These are phyloP conservation scores for Lichtheimia ornata DNA, from an alignment of 371 early-diverging fungal genomes.

Conservation along the genomic window DNA sequence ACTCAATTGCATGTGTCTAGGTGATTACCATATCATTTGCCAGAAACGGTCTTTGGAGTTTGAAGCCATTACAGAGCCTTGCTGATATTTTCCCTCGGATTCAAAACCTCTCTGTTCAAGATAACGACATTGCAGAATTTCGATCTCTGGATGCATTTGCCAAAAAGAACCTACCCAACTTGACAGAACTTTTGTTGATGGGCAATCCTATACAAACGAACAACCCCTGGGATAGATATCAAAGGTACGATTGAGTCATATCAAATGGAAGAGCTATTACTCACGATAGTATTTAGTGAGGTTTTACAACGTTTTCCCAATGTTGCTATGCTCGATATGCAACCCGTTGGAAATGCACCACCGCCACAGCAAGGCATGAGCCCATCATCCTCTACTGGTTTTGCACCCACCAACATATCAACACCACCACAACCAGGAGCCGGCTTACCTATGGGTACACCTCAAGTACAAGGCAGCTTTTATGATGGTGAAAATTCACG, in stretches of 20 bases:
- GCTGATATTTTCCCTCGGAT: constrained; percentile 51
- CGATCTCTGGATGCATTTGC: constrained; percentile 49
- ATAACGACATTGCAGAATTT: constrained; percentile 54
- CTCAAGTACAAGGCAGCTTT: constrained; percentile 16
- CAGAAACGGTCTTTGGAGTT: constrained; percentile 46
- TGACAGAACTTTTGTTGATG: constrained; percentile 52
- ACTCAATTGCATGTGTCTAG: constrained; percentile 21
- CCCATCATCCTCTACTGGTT: constrained; percentile 12
- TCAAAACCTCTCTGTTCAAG: constrained; percentile 57
- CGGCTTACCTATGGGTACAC: constrained; percentile 11
- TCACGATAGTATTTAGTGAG: constrained; percentile 16
- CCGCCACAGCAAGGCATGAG: constrained; percentile 10
- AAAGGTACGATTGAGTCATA: constrained; percentile 13
- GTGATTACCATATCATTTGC: constrained; percentile 60
- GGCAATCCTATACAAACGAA: constrained; percentile 58
- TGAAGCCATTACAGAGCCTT: constrained; percentile 43
- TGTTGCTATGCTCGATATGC: constrained; percentile 38
- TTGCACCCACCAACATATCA: constrained; percentile 3
- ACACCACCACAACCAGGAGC: constrained; percentile 7
- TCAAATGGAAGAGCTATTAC: neutral
- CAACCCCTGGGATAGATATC: constrained; percentile 11
- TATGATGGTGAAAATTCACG: constrained; percentile 42
- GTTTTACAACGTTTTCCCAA: constrained; percentile 41
- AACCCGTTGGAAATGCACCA: constrained; percentile 9
- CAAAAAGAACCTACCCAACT: constrained; percentile 28